Evolutionary conservation across 441 rosid species (phyloP).

Genomic region (Mallotus japonicus): DNA sequence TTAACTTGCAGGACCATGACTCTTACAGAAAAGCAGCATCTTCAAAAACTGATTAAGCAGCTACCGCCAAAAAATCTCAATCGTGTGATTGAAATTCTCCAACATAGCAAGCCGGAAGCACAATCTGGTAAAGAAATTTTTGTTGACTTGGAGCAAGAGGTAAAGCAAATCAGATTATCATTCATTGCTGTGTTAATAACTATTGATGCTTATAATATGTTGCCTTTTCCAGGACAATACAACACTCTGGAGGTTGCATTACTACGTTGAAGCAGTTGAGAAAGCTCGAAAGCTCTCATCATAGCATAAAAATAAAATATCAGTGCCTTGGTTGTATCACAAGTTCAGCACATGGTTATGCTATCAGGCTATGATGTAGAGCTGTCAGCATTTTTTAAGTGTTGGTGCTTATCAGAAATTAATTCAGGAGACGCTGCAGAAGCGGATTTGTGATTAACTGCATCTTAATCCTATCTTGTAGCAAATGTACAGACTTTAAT

Average conservation of each 20-base stretch:
- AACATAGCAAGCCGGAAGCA: constrained; percentile 20
- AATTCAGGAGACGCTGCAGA: neutral
- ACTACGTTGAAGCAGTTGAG: constrained; percentile 40
- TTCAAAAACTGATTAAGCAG: constrained; percentile 42
- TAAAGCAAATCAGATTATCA: constrained; percentile 11
- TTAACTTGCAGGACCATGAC: constrained; percentile 49
- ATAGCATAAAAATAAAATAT: constrained; percentile 8
- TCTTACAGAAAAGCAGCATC: constrained; percentile 45
- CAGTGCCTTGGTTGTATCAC: neutral
- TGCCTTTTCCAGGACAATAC: constrained; percentile 40
- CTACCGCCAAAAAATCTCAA: constrained; percentile 46
- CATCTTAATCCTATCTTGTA: neutral
- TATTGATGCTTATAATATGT: constrained; percentile 4
- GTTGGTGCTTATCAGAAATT: neutral
- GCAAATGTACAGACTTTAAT: neutral
- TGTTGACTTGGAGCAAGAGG: constrained; percentile 50
- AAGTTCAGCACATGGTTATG: neutral
- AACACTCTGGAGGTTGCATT: constrained; percentile 48
- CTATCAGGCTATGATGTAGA: neutral
- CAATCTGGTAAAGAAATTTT: constrained; percentile 28
- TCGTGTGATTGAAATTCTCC: constrained; percentile 46
- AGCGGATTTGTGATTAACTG: neutral
- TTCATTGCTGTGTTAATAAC: neutral
- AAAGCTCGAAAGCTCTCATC: constrained; percentile 31
- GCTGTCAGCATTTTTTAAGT: neutral